A percentile compares a stretch with the other conserved stretches of the same genome.
These are phyloP conservation scores for Podaxis rugospora DNA, from an alignment of 768 basidiomycete genomes.

Conservation along the genomic window DNA sequence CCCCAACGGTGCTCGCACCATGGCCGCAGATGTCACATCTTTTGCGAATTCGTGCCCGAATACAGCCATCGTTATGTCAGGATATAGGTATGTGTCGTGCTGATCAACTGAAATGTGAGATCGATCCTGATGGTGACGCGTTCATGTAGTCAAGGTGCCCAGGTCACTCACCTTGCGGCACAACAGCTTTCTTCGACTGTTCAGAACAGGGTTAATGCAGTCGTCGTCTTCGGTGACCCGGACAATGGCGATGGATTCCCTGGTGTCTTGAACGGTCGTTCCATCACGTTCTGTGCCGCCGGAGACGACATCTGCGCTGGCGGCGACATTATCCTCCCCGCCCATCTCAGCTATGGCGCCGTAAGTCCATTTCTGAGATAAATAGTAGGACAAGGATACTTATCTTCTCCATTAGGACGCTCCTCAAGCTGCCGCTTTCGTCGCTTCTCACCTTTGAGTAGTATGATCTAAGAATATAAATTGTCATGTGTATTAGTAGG, in stretches of 20 bases:
- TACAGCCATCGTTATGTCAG: conserved; percentile 30
- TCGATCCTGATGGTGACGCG: background rate
- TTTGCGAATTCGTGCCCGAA: conserved; percentile 25
- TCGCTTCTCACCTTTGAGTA: conserved; percentile 6
- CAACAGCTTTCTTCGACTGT: conserved; percentile 10
- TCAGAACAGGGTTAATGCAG: conserved; percentile 15
- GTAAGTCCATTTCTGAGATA: conserved; percentile 11
- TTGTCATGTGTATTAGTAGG: background rate
- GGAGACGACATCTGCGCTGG: conserved; percentile 30
- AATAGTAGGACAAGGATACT: background rate
- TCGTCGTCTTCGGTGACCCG: conserved; percentile 26
- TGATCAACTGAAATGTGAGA: background rate
- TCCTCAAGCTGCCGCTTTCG: conserved; percentile 3
- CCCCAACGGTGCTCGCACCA: conserved; percentile 27
- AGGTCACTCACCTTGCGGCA: conserved; percentile 16
- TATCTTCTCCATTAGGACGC: background rate
- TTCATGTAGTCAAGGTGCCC: conserved; percentile 24
- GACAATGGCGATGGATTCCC: conserved; percentile 25
- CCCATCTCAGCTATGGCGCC: conserved; percentile 23
- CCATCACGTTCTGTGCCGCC: conserved; percentile 24
- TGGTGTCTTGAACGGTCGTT: conserved; percentile 20
- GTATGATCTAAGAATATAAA: background rate
- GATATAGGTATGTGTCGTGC: conserved; percentile 23
- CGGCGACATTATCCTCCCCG: conserved; percentile 18
- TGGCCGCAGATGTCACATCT: conserved; percentile 27